Conservation (phyloP, 1,284 basidiomycete species). For the Sporisorium scitamineum region DNA sequence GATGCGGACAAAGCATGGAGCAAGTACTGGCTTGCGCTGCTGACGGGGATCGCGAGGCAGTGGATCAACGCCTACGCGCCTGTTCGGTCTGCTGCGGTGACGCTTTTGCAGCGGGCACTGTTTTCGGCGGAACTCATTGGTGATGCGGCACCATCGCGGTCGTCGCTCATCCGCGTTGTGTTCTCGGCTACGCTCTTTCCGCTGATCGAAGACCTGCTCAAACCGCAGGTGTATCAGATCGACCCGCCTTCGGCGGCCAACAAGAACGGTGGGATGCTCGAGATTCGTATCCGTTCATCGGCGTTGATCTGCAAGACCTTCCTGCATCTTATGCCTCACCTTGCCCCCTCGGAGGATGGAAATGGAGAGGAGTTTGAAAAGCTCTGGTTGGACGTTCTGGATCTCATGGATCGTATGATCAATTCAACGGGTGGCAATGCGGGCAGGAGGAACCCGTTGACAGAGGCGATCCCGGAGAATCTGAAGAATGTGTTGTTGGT, state of each 20-base stretch:
- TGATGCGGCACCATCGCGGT: constrained; percentile 69
- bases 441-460: constrained; percentile 63
- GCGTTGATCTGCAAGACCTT: constrained; percentile 93
- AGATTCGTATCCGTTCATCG: constrained; percentile 87
- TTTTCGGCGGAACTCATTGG: constrained; percentile 70
- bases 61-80: constrained; percentile 86
- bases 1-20: constrained; percentile 77
- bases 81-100: constrained; percentile 85
- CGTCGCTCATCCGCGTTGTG: constrained; percentile 76
- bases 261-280: constrained; percentile 77
- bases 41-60: constrained; percentile 83
- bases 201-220: constrained; percentile 88
- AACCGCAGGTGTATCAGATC: constrained; percentile 81
- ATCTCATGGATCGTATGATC: constrained; percentile 90
- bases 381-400: constrained; percentile 91
- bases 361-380: constrained; percentile 76
- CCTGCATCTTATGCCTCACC: constrained; percentile 87
- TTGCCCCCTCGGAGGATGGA: constrained; percentile 72
- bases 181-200: constrained; percentile 94
- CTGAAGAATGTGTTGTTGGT: constrained; percentile 96
- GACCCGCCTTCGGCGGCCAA: constrained; percentile 74
- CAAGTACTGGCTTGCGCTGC: constrained; percentile 81
- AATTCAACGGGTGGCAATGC: constrained; percentile 71
- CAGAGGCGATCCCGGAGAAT: constrained; percentile 93
- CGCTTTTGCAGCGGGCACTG: constrained; percentile 86